phyloP scores from a whole-genome alignment of 129 eudicot genomes.

The Heracleum sosnowskyi region DNA sequence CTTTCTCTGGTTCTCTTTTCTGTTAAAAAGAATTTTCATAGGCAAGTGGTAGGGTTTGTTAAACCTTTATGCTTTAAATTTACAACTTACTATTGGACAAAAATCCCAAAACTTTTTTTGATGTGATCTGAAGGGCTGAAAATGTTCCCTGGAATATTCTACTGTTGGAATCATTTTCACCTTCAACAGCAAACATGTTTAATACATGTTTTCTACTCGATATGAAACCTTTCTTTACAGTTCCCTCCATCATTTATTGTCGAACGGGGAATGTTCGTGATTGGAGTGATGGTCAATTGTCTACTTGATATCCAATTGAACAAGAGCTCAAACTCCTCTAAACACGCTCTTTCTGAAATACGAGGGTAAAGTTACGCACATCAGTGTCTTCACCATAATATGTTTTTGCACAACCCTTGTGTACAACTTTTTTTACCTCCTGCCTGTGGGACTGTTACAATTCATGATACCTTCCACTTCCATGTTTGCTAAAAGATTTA shows the following conservation, averaged over 20 bases:
- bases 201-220: constrained; percentile 6
- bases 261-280: not conserved
- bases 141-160: constrained; percentile 10
- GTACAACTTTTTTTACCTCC: not conserved
- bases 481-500: constrained; percentile 6
- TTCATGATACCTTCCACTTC: constrained; percentile 7
- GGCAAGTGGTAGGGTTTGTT: constrained; percentile 14
- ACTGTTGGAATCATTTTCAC: constrained; percentile 7
- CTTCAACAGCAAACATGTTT: constrained; percentile 14
- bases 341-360: not conserved
- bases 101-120: not conserved
- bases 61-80: constrained; percentile 1
- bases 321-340: not conserved
- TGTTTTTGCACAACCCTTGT: not conserved
- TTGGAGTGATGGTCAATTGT: not conserved
- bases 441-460: not conserved
- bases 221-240: not conserved
- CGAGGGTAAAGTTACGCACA: not conserved
- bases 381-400: no score
- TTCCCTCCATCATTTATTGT: not conserved
- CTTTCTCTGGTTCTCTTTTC: not conserved
- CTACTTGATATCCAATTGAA: not conserved
- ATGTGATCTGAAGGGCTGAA: constrained; percentile 2
- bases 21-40: not conserved
- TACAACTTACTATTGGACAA: not conserved